Evolutionary conservation across 2,329 filamentous ascomycete species (phyloP).

Genomic region (Bipolaris victoriae): DNA sequence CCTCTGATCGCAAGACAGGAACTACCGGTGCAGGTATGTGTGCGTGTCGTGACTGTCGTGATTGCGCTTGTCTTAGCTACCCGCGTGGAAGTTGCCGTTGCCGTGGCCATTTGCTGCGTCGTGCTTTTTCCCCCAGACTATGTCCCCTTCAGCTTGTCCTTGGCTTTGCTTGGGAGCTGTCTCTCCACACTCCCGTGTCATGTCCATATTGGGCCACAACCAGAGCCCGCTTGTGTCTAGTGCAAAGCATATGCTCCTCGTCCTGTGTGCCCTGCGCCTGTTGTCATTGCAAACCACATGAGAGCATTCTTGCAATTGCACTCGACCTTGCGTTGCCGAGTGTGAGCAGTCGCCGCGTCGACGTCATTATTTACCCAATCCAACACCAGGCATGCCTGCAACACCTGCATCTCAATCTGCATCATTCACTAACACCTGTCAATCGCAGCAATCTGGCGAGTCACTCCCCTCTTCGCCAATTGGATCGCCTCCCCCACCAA

Average conservation of each 20-base stretch:
- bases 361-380: not conserved
- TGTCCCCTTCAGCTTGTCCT: conserved; percentile 20
- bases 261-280: not conserved
- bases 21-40: conserved; percentile 72
- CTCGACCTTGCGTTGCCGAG: not conserved
- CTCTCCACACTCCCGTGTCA: not conserved
- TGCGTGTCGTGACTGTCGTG: too few species aligned
- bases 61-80: too few species aligned
- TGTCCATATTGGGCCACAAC: not conserved
- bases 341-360: not conserved
- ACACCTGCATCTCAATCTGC: not conserved
- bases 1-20: conserved; percentile 73
- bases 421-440: not conserved
- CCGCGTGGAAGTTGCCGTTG: not conserved
- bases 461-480: conserved; percentile 79
- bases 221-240: not conserved
- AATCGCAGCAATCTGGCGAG: conserved; percentile 80
- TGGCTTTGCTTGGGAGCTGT: conserved; percentile 30
- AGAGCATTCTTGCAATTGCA: not conserved
- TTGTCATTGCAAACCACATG: too few species aligned
- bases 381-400: not conserved
- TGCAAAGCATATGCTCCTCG: not conserved
- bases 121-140: conserved; percentile 17
- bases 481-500: conserved; percentile 74
- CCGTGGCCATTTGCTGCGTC: conserved; percentile 20